Evolutionary conservation across 495 filamentous ascomycete species (phyloP), one percentile per base, ranked within the genome.

Genomic region (Immersiella caudata): DNA sequence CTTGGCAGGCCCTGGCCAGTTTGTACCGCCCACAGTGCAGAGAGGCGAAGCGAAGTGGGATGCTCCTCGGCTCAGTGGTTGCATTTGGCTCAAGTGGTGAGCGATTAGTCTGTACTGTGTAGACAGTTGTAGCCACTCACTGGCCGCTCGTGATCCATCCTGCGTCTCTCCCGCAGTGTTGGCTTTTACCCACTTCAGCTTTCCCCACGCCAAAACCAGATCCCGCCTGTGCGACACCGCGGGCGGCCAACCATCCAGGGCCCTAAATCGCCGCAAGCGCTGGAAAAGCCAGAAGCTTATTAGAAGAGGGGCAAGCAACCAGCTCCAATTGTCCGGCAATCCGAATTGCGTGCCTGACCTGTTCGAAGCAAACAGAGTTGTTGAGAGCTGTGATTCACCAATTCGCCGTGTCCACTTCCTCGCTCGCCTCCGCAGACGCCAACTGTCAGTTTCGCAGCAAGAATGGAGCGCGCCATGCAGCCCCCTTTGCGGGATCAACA

Each of bases 161-260:
- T 60, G 61, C 67, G 24, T 49, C 49, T 62, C 24, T 49, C 63
- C 51, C 63, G 63, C 52, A 46, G 26, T 40, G 63, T 46, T 65
- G 63, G 63, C 63, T 35, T n/a, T n/a, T 18, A 18, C 36, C 63
- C 52, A 57, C 50, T 46, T 57, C 61, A 63, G 61, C 56, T 60
- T 73, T 72, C 73, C 73, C 70, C 73, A 67, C 73, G 64, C 71
- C 68, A 70, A 69, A 69, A 62, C 60, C n/a, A 65, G 29, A 71
- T 69, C 64, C 68, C 62, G 67, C 64, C 59, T 61, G 57, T 55
- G 59, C 25, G 60, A 51, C 51, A 70, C 36, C 56, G 54, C 60
- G 40, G 40, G 40, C 4, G 6, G 56, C 56, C 21, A n/a, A 11
- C 56, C 56, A 59, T 59, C 56, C 56, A 59, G 52, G 56, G 18